A percentile compares a stretch with the other conserved stretches of the same genome.
Conservation (phyloP, 2,329 filamentous ascomycete genomes). For the Hymenoscyphus fraxineus region DNA sequence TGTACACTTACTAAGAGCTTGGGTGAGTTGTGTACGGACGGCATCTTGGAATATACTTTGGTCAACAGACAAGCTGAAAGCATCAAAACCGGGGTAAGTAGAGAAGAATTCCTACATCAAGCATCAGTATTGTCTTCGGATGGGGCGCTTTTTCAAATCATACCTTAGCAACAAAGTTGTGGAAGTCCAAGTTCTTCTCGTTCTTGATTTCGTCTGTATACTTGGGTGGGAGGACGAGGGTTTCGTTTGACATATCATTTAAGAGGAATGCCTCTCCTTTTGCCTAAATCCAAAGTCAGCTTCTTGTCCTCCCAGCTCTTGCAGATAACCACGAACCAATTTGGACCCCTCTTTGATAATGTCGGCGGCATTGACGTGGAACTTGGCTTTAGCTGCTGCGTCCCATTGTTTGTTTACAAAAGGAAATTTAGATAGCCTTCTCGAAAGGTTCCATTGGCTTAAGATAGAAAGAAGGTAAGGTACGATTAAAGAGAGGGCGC, state of each 20-base stretch:
- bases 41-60: conserved; percentile 33
- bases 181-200: conserved; percentile 34
- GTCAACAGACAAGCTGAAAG: conserved; percentile 25
- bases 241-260: conserved; percentile 13
- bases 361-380: conserved; percentile 3
- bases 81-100: conserved; percentile 36
- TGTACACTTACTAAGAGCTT: conserved; percentile 29
- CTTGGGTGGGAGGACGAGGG: conserved; percentile 16
- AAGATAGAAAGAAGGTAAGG: conserved; percentile 4
- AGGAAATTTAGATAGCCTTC: conserved; percentile 13
- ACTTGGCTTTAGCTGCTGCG: conserved; percentile 13
- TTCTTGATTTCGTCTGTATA: conserved; percentile 37
- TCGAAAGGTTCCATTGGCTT: conserved; percentile 2
- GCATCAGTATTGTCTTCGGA: background rate
- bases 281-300: conserved; percentile 8
- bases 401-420: conserved; percentile 17
- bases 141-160: conserved; percentile 15
- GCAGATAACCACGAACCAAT: conserved; percentile 4
- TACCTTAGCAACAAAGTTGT: conserved; percentile 37
- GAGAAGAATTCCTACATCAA: conserved; percentile 34
- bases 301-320: background rate
- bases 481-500: background rate
- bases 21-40: conserved; percentile 35
- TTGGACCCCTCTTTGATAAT: conserved; percentile 11
- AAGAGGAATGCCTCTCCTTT: conserved; percentile 16